Conservation (phyloP, 164 flowering plant genomes). For the Saururus chinensis region DNA sequence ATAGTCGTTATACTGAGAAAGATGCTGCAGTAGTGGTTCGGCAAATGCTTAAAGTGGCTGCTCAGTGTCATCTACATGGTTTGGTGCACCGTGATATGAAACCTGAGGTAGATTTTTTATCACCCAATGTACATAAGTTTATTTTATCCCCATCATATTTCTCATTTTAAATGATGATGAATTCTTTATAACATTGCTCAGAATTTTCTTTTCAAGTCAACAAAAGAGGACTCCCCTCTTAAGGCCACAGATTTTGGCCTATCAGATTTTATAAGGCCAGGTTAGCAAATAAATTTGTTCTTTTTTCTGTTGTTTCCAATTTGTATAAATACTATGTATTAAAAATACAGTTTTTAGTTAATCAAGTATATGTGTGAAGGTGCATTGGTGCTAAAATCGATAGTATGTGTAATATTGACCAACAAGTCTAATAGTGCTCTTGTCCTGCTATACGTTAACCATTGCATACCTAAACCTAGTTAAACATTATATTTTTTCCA, state of each 20-base stretch:
- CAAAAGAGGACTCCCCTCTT: constrained; percentile 56
- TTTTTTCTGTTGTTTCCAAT: not conserved
- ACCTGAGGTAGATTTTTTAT: constrained; percentile 67
- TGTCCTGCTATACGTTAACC: no score
- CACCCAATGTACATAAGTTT: not conserved
- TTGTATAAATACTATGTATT: no score
- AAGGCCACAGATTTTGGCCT: constrained; percentile 88
- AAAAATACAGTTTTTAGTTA: no score
- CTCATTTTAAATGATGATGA: not conserved
- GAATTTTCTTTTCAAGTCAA: constrained; percentile 94
- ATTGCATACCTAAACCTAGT: no score
- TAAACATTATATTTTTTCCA: no score
- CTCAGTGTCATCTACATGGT: constrained; percentile 93
- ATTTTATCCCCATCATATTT: not conserved
- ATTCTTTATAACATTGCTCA: constrained; percentile 22
- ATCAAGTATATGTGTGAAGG: no score
- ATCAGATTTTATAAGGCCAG: constrained; percentile 94
- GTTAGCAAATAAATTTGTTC: constrained; percentile 20
- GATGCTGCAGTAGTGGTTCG: constrained; percentile 91
- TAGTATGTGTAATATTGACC: not conserved
- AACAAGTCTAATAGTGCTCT: not conserved
- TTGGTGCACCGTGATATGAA: constrained; percentile 99
- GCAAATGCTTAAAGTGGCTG: constrained; percentile 98
- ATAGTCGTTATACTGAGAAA: constrained; percentile 89
- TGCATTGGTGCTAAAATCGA: no score